Evolutionary conservation across 2,329 filamentous ascomycete species (phyloP).

Genomic region (Uncinocarpus reesii): DNA sequence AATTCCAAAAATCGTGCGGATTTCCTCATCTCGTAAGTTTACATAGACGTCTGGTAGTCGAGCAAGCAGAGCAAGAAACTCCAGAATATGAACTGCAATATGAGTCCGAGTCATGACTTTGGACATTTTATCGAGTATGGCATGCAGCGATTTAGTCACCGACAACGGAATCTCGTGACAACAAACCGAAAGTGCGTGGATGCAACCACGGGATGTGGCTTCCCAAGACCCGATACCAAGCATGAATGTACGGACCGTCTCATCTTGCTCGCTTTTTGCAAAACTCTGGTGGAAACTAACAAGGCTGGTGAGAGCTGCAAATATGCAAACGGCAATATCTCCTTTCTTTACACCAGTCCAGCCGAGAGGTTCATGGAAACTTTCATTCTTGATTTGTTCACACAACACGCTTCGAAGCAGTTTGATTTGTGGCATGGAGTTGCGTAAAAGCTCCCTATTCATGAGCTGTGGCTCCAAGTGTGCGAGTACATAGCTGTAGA

Average conservation of each 20-base stretch:
- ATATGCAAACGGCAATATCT: conserved; percentile 80
- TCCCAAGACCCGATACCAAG: conserved; percentile 76
- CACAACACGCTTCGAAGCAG: conserved; percentile 66
- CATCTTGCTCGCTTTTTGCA: conserved; percentile 74
- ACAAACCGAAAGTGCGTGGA: conserved; percentile 88
- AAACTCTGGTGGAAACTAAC: conserved; percentile 85
- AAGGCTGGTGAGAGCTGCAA: conserved; percentile 75
- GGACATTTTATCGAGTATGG: conserved; percentile 84
- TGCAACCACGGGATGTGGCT: conserved; percentile 79
- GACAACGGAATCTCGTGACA: conserved; percentile 87
- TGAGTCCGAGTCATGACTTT: conserved; percentile 90
- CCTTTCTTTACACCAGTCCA: conserved; percentile 72
- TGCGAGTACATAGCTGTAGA: conserved; percentile 81
- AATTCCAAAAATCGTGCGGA: conserved; percentile 87
- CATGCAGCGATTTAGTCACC: conserved; percentile 72
- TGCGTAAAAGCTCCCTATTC: conserved; percentile 76
- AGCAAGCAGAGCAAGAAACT: conserved; percentile 84
- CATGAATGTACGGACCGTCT: conserved; percentile 77
- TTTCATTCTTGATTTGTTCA: conserved; percentile 67
- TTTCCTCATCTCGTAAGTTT: conserved; percentile 85
- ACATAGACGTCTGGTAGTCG: conserved; percentile 74
- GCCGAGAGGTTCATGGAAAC: conserved; percentile 69
- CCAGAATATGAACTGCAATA: conserved; percentile 86
- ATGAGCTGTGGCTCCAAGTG: conserved; percentile 78
- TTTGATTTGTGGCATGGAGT: conserved; percentile 62